Evolutionary conservation across 306 rosid species (phyloP).

Genomic region (Coriaria nepalensis): DNA sequence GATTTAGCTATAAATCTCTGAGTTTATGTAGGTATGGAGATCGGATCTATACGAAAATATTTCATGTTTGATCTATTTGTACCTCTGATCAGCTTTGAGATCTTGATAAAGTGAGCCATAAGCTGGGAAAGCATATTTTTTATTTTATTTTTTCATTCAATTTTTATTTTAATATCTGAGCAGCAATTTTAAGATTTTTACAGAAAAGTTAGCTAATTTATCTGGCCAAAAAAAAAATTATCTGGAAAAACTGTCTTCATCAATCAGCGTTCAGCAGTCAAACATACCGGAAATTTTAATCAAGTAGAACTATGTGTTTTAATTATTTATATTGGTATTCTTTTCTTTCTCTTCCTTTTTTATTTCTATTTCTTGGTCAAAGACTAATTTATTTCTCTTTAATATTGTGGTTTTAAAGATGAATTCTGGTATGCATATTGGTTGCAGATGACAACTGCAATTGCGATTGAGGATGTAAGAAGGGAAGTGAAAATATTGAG

Average conservation of each 20-base stretch:
- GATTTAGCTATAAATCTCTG: neutral
- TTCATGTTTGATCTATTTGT: neutral
- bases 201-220: neutral
- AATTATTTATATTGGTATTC: neutral
- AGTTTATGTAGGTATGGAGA: neutral
- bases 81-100: too few relatives aligned
- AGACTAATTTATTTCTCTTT: constrained; percentile 1
- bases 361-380: neutral
- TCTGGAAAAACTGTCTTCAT: constrained; percentile 4
- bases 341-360: neutral
- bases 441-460: constrained; percentile 96
- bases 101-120: too few relatives aligned
- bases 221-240: neutral
- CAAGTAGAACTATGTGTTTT: neutral
- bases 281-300: too few relatives aligned
- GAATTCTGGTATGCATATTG: constrained; percentile 17
- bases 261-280: neutral
- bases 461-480: constrained; percentile 92
- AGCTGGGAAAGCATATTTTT: too few relatives aligned
- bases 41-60: neutral
- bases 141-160: too few relatives aligned
- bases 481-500: constrained; percentile 89
- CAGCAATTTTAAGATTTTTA: neutral
- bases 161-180: too few relatives aligned
- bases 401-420: constrained; percentile 7